Base-by-base conservation (phyloP, 1,284 basidiomycete species). In the Athelia psychrophila region DNA sequence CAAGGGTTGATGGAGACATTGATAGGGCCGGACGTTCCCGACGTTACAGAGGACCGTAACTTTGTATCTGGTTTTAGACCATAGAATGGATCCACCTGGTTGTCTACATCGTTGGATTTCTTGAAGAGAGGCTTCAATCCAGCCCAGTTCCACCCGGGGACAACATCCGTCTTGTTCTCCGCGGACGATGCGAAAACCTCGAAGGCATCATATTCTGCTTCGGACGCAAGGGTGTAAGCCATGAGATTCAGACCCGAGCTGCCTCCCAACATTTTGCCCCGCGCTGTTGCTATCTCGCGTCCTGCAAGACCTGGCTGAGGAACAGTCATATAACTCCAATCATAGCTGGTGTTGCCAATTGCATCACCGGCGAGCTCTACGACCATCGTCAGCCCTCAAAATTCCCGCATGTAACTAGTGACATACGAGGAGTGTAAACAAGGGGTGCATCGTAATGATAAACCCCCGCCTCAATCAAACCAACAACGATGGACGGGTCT, bases 241-340 rank as follows among this genome's bases (percentile, higher is more conserved):
- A 73, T 58, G 3, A 63, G 62, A 27, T 66, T 65, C 2, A 72
- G 67, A 20, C 63, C 53, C 15, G 40, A 70, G 32, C 65, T 64
- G 1, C 76, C 77, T 18, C 76, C 76, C 5, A 79, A 64, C 2
- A 73, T 72, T 52, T 71, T 71, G 0, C 75, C 75, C 20, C 69
- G 20, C 18, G 19, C 35, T 30, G 27, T 46, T 18, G 47, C 36
- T 33, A 42, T 54, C 32, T 22, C 25, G 36, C 49, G 49, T n/a
- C n/a, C 38, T 42, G 24, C 36, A 49, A 27, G 19, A 24, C 44
- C 44, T 46, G 33, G 18, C 46, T 51, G 50, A 35, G 54, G 54
- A n/a, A 56, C 50, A 15, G 54, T 53, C 40, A 16, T 42, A 16
- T 19, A 23, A n/a, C 8, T n/a, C 38, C 38, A 42, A 23, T 42